These are phyloP conservation scores for Venturia pyrina DNA, from an alignment of 2,329 filamentous ascomycete genomes.

Conservation along the genomic window DNA sequence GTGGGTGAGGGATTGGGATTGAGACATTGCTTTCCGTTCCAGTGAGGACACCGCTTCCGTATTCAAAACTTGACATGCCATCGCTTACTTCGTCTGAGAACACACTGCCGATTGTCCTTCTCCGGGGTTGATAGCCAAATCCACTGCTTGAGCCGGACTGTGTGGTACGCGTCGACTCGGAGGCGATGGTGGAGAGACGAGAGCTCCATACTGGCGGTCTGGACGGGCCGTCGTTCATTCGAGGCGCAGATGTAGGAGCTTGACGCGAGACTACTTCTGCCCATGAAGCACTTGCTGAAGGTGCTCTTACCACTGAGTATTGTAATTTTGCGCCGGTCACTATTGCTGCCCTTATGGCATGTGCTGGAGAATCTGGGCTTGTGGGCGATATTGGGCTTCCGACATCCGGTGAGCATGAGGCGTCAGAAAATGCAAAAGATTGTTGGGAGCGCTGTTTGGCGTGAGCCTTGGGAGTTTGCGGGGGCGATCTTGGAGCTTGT, in stretches of 20 bases:
- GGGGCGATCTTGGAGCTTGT: neutral
- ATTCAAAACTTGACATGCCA: neutral
- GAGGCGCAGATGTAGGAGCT: conserved; percentile 18
- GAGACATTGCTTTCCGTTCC: conserved; percentile 21
- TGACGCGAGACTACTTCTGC: conserved; percentile 22
- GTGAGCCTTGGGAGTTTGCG: neutral
- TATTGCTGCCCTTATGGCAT: conserved; percentile 17
- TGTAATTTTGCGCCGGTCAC: conserved; percentile 24
- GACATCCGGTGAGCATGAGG: conserved; percentile 20
- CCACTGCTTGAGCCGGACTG: conserved; percentile 4
- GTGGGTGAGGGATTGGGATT: conserved; percentile 23
- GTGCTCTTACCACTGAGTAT: conserved; percentile 24
- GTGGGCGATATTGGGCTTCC: conserved; percentile 19
- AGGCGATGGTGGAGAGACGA: conserved; percentile 15
- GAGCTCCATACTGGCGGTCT: conserved; percentile 15
- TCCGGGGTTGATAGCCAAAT: neutral
- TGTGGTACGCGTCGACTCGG: conserved; percentile 14
- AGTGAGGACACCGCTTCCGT: conserved; percentile 10
- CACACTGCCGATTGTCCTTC: conserved; percentile 11
- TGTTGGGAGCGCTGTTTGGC: conserved; percentile 21
- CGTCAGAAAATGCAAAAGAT: conserved; percentile 28
- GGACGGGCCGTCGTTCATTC: conserved; percentile 24
- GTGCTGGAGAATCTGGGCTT: conserved; percentile 9
- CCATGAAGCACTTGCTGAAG: conserved; percentile 27
- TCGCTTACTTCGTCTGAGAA: conserved; percentile 7